Percentiles rank a stretch among this genome's conserved stretches.
phyloP scores from a whole-genome alignment of 148 eudicot genomes.

The Talinum fruticosum region DNA sequence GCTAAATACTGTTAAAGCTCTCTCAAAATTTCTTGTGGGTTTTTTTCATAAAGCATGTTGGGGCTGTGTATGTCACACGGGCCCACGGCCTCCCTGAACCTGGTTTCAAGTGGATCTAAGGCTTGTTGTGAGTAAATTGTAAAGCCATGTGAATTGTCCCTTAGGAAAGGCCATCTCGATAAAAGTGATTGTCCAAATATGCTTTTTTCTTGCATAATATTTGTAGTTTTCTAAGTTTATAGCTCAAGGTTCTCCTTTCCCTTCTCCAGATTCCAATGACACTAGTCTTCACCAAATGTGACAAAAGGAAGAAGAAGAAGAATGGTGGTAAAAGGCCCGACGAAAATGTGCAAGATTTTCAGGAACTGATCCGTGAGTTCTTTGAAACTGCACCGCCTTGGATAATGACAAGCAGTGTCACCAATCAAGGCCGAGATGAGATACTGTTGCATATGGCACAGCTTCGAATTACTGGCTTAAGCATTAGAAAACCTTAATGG shows the following conservation, averaged over 20 bases:
- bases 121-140: neutral
- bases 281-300: slow-evolving; percentile 84
- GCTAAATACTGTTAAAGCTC: too few species aligned
- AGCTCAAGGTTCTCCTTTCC: neutral
- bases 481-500: slow-evolving; percentile 36
- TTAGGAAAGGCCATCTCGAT: neutral
- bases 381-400: slow-evolving; percentile 86
- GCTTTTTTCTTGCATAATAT: too few species aligned
- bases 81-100: neutral
- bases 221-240: neutral
- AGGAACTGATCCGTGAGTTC: slow-evolving; percentile 58
- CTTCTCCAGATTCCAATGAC: slow-evolving; percentile 88
- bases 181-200: neutral
- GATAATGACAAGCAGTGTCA: slow-evolving; percentile 98
- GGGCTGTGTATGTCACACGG: neutral
- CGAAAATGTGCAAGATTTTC: slow-evolving; percentile 82
- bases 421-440: slow-evolving; percentile 97
- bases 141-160: neutral
- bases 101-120: too few species aligned
- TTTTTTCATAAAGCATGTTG: too few species aligned
- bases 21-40: too few species aligned
- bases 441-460: slow-evolving; percentile 94
- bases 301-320: slow-evolving; percentile 92
- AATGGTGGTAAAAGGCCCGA: slow-evolving; percentile 94
- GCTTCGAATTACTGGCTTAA: slow-evolving; percentile 97